Conservation (phyloP, 345 rosid genomes). For the Sisymbrium irio region DNA sequence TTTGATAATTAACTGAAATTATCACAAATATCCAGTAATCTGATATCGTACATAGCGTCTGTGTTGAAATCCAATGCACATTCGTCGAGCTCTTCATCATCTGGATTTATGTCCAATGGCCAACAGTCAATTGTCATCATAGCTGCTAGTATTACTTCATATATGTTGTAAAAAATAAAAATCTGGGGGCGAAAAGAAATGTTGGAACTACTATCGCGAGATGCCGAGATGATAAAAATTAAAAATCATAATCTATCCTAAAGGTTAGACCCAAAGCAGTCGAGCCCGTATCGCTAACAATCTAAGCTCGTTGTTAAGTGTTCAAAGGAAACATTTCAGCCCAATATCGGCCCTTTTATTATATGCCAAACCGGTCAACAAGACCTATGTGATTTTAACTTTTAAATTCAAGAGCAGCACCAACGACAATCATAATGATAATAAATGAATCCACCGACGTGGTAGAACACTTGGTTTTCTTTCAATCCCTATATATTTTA, state of each 20-base stretch:
- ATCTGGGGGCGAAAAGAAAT: too few relatives aligned
- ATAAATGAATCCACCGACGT: neutral
- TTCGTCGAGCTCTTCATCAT: conserved; percentile 5
- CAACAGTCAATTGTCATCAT: neutral
- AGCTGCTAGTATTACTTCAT: too few relatives aligned
- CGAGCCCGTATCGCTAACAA: neutral
- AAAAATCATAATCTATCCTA: neutral
- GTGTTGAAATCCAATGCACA: neutral
- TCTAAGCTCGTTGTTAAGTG: neutral
- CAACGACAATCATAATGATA: neutral
- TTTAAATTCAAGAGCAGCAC: neutral
- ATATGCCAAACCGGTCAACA: neutral
- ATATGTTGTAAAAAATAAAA: too few relatives aligned
- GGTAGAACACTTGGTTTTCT: neutral
- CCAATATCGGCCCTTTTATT: neutral
- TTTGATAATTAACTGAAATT: neutral
- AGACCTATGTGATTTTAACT: neutral
- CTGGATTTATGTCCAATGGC: neutral
- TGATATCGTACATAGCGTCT: neutral
- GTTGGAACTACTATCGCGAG: too few relatives aligned
- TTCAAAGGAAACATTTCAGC: neutral
- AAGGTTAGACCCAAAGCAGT: neutral
- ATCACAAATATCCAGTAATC: neutral
- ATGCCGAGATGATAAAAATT: too few relatives aligned
- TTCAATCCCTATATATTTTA: neutral